Base-by-base conservation (phyloP, 768 basidiomycete species). In the Leccinum variicolor region DNA sequence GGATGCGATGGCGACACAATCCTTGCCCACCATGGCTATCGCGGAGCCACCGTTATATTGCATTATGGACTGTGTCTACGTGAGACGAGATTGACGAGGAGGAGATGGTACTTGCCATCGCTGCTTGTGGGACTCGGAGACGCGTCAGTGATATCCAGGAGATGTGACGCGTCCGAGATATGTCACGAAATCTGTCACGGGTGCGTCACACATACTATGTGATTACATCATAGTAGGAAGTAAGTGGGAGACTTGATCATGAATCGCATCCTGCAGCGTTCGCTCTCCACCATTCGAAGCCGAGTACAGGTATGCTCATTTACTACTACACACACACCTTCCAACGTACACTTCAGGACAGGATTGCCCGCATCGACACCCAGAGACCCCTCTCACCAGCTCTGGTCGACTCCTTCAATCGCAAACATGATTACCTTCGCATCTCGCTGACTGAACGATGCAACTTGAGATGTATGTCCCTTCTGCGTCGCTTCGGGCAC, bases 1-100 rank as follows among this genome's bases (percentile, higher is more conserved):
- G 54, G 90, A 93, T 26, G 96, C 97, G 76, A 98, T 98, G 53
- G 97, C 97, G 51, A 99, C 97, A 73, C 97, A 99, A 65, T 94
- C 90, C 77, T 98, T 98, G 62, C 97, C 97, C 58, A 90, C 89
- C 97, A 99, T 99, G 79, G 97, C 97, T 75, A 99, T 83, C 67
- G 96, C 92, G 77, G 95, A 97, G 77, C 97, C 97, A 79, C 95
- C 95, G 81, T 97, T 98, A 61, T 87, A 80, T 75, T 92, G 83
- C 90, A 96, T 90, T 66, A 90, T 86, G 69, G 92, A 94, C 92
- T 94, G 50, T 21, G 39, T 10, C 8, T 0, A n/a, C 31, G 31
- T 69, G 26, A 62, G 59, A 39, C 34, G 17, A 25, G 25, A 47
- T 3, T 47, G 25, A 50, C 4, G 54, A 21, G 53, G 11, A 17